Percentiles rank a stretch among this genome's conserved stretches.
phyloP scores from a whole-genome alignment of 2,329 filamentous ascomycete genomes.

The Fusarium cyanostomum region DNA sequence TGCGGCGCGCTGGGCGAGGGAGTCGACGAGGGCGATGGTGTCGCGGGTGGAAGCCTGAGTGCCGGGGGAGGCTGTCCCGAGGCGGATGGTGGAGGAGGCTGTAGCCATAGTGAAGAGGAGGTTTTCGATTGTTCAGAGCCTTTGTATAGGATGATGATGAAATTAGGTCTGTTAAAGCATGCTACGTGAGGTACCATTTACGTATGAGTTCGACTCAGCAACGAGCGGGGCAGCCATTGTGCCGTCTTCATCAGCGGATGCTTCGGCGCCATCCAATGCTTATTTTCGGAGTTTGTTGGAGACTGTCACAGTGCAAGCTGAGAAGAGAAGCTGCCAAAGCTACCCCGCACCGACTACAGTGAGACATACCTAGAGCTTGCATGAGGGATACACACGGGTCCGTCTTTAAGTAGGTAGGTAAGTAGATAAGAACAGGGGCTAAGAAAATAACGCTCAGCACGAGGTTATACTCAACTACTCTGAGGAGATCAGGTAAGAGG shows the following conservation, averaged over 20 bases:
- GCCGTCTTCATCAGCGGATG: slow-evolving; percentile 1
- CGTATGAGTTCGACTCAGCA: slow-evolving; percentile 7
- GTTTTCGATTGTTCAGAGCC: not conserved
- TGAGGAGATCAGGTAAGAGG: too few relatives aligned
- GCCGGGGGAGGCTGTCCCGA: slow-evolving; percentile 65
- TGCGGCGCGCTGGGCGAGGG: slow-evolving; percentile 71
- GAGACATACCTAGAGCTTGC: not conserved
- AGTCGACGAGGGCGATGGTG: slow-evolving; percentile 73
- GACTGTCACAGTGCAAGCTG: not conserved
- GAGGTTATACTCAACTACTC: too few relatives aligned
- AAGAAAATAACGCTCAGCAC: too few relatives aligned
- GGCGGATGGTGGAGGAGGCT: slow-evolving; percentile 53
- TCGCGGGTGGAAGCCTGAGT: slow-evolving; percentile 60
- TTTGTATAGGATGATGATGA: not conserved
- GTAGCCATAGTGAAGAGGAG: slow-evolving; percentile 18
- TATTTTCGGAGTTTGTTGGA: slow-evolving; percentile 1
- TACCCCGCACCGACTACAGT: not conserved
- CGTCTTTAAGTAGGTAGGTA: too few relatives aligned
- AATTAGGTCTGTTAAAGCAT: not conserved
- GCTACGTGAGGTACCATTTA: not conserved
- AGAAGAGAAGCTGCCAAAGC: not conserved
- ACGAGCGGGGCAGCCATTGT: slow-evolving; percentile 24
- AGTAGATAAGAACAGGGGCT: too few relatives aligned
- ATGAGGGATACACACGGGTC: not conserved
- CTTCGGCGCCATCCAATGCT: slow-evolving; percentile 2